Conservation (phyloP, 768 basidiomycete genomes). For the Infundibulicybe gibba region DNA sequence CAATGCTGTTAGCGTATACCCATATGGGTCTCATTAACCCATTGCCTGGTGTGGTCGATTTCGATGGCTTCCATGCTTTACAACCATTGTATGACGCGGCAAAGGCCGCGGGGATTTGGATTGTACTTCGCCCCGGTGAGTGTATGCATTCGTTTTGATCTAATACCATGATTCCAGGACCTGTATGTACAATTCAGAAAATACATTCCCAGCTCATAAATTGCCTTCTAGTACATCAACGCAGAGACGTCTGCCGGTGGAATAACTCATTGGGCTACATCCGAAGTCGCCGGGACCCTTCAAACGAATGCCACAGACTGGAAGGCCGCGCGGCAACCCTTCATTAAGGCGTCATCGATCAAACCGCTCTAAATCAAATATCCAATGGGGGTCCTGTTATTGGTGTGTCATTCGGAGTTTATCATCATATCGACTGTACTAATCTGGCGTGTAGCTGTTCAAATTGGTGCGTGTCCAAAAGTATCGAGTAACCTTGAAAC, state of each 20-base stretch:
- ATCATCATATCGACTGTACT: neutral
- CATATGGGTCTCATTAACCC: slow-evolving; percentile 82
- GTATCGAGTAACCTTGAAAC: neutral
- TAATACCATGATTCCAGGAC: slow-evolving; percentile 23
- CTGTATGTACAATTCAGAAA: slow-evolving; percentile 22
- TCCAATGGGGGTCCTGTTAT: slow-evolving; percentile 73
- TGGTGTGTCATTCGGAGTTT: slow-evolving; percentile 31
- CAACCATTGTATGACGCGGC: slow-evolving; percentile 74
- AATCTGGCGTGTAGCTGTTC: slow-evolving; percentile 35
- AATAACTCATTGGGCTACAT: slow-evolving; percentile 65
- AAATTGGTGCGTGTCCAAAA: slow-evolving; percentile 37
- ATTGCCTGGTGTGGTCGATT: slow-evolving; percentile 69
- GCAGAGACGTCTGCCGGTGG: slow-evolving; percentile 82
- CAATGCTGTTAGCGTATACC: slow-evolving; percentile 75
- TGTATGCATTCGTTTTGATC: slow-evolving; percentile 1
- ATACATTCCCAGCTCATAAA: neutral
- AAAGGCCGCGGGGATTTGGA: slow-evolving; percentile 68
- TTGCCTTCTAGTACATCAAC: slow-evolving; percentile 55
- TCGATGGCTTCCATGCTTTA: slow-evolving; percentile 64
- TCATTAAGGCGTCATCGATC: slow-evolving; percentile 62
- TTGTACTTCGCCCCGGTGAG: slow-evolving; percentile 74
- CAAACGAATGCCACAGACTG: slow-evolving; percentile 77
- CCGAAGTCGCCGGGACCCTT: slow-evolving; percentile 57
- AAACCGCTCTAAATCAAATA: slow-evolving; percentile 64
- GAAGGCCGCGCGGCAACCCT: slow-evolving; percentile 66